A percentile compares a stretch with the other conserved stretches of the same genome.
Conservation (phyloP, 2,329 filamentous ascomycete species). For the Trichoderma sp. region DNA sequence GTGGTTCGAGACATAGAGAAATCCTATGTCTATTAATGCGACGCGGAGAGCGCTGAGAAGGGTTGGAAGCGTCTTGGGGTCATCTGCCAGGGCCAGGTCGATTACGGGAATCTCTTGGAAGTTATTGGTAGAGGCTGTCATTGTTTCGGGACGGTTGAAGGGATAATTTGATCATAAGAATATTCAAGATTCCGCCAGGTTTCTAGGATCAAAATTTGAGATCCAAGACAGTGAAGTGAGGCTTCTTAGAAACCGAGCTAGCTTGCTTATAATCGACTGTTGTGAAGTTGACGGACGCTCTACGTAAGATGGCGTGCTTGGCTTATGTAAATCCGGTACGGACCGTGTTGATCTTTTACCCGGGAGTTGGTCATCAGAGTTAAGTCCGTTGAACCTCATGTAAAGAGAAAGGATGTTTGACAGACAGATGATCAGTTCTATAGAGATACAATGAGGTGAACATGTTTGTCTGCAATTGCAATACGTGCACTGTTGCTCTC, state of each 20-base stretch:
- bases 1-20: conserved; percentile 55
- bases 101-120: conserved; percentile 50
- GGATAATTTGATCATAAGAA: neutral
- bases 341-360: neutral
- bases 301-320: neutral
- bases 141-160: neutral
- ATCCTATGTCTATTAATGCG: conserved; percentile 53
- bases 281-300: neutral
- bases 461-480: neutral
- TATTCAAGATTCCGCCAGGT: neutral
- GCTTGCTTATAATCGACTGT: neutral
- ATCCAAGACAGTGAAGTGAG: neutral
- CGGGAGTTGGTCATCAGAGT: neutral
- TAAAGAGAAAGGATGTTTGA: neutral
- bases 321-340: conserved; percentile 3
- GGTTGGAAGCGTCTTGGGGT: conserved; percentile 35
- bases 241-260: neutral
- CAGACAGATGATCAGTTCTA: neutral
- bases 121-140: neutral
- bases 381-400: neutral
- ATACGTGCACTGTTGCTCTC: neutral
- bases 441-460: neutral
- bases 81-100: conserved; percentile 47
- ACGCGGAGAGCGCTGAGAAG: conserved; percentile 47
- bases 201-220: neutral